phyloP scores from a whole-genome alignment of 2,329 filamentous ascomycete species.

The Fusarium nelsonii region DNA sequence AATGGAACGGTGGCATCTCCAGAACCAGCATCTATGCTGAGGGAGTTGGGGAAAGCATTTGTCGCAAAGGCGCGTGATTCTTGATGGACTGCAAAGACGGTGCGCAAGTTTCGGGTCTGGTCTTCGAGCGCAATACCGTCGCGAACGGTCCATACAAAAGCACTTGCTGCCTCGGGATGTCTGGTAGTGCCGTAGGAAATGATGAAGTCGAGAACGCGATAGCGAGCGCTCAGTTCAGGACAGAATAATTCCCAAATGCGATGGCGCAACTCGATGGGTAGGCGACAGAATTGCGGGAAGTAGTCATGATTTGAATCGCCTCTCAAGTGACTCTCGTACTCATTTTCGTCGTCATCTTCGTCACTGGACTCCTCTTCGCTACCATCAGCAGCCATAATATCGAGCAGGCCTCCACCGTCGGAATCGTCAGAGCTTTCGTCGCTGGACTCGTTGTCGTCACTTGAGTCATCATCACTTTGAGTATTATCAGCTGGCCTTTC shows the following conservation, averaged over 20 bases:
- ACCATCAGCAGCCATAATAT: constrained; percentile 44
- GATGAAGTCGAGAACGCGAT: constrained; percentile 50
- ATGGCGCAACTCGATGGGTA: constrained; percentile 51
- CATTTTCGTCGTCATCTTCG: constrained; percentile 9
- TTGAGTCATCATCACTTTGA: background rate
- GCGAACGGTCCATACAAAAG: constrained; percentile 31
- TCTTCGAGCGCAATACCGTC: constrained; percentile 45
- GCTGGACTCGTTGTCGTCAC: constrained; percentile 22
- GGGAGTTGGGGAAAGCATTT: constrained; percentile 50
- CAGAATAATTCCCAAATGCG: constrained; percentile 52
- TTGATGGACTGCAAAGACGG: constrained; percentile 51
- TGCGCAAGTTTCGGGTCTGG: constrained; percentile 49
- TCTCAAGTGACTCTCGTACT: background rate
- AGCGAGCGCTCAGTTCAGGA: constrained; percentile 45
- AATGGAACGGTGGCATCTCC: constrained; percentile 48
- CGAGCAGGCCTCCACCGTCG: constrained; percentile 42
- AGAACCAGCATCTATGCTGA: constrained; percentile 46
- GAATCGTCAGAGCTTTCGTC: constrained; percentile 37
- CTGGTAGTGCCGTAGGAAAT: constrained; percentile 29
- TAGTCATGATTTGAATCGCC: background rate
- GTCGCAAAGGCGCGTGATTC: constrained; percentile 54
- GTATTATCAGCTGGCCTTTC: background rate
- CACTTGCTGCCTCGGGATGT: constrained; percentile 7
- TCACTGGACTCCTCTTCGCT: constrained; percentile 41
- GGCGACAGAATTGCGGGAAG: constrained; percentile 48